Evolutionary conservation across 108 stramenopile species (phyloP).

Genomic region (Fistulifera pelliculosa): DNA sequence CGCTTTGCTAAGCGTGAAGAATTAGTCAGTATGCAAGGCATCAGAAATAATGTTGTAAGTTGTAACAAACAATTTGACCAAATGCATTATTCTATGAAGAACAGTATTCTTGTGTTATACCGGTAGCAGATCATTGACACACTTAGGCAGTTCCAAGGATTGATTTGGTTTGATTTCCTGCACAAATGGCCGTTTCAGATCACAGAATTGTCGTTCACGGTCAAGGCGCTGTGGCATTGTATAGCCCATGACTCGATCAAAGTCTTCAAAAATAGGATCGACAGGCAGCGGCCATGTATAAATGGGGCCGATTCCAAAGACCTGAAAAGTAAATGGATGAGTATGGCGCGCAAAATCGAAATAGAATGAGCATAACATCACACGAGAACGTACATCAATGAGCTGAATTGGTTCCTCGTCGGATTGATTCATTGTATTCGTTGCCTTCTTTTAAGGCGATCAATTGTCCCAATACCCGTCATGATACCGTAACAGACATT

Average conservation of each 20-base stretch:
- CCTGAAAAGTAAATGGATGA: neutral
- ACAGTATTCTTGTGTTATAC: constrained; percentile 15
- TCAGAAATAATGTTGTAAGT: neutral
- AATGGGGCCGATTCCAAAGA: constrained; percentile 67
- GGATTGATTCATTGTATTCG: constrained; percentile 40
- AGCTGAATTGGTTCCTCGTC: constrained; percentile 64
- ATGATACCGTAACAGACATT: constrained; percentile 73
- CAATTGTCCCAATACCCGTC: constrained; percentile 87
- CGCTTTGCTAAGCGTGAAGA: no score
- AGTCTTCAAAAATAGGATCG: constrained; percentile 73
- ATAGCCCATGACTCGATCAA: constrained; percentile 75
- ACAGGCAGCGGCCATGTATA: constrained; percentile 64
- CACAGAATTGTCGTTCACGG: constrained; percentile 29
- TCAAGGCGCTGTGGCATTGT: constrained; percentile 49
- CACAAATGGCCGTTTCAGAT: constrained; percentile 27
- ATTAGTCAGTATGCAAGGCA: no score
- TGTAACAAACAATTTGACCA: neutral
- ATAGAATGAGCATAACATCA: neutral
- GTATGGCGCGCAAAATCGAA: neutral
- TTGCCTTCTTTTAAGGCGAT: constrained; percentile 81
- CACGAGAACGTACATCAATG: constrained; percentile 28
- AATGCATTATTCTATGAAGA: neutral
- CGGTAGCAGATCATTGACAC: constrained; percentile 42
- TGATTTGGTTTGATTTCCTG: constrained; percentile 18
- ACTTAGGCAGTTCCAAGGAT: constrained; percentile 35